Evolutionary conservation across 2,329 filamentous ascomycete genomes (phyloP).

Genomic region (Clathrospora elynae): DNA sequence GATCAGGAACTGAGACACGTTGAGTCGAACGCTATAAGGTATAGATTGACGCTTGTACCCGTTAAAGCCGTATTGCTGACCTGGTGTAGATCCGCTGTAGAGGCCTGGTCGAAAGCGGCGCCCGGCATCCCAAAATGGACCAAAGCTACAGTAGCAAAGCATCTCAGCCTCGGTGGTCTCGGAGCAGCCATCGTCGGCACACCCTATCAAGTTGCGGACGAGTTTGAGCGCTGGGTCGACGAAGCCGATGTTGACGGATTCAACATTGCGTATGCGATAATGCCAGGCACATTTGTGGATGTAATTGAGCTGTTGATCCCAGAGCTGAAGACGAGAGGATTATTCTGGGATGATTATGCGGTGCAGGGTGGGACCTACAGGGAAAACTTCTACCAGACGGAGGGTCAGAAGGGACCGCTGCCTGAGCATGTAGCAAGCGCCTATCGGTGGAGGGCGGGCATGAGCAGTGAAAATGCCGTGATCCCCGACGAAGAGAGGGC

Average conservation of each 20-base stretch:
- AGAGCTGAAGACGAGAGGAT: conserved; percentile 43
- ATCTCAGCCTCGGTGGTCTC: conserved; percentile 80
- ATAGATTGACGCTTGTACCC: too few relatives aligned
- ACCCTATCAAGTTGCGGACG: conserved; percentile 53
- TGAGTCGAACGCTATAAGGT: too few relatives aligned
- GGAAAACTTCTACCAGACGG: conserved; percentile 69
- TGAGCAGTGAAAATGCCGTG: too few relatives aligned
- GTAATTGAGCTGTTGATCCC: conserved; percentile 46
- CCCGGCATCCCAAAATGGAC: too few relatives aligned
- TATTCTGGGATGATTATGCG: conserved; percentile 29
- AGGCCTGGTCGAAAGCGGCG: too few relatives aligned
- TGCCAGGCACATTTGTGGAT: conserved; percentile 50
- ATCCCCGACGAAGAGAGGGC: too few relatives aligned
- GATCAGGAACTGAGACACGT: too few relatives aligned
- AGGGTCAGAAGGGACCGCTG: conserved; percentile 62
- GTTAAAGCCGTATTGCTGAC: too few relatives aligned
- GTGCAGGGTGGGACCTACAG: conserved; percentile 43
- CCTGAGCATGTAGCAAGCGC: conserved; percentile 66
- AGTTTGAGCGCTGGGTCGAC: conserved; percentile 53
- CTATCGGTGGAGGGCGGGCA: too few relatives aligned
- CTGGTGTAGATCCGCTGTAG: too few relatives aligned
- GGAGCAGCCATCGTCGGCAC: conserved; percentile 25
- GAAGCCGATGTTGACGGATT: conserved; percentile 51
- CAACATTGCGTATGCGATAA: conserved; percentile 50
- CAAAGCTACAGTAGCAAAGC: too few relatives aligned